Conservation (phyloP, 2,329 filamentous ascomycete genomes). For the Paecilomyces niveus region DNA sequence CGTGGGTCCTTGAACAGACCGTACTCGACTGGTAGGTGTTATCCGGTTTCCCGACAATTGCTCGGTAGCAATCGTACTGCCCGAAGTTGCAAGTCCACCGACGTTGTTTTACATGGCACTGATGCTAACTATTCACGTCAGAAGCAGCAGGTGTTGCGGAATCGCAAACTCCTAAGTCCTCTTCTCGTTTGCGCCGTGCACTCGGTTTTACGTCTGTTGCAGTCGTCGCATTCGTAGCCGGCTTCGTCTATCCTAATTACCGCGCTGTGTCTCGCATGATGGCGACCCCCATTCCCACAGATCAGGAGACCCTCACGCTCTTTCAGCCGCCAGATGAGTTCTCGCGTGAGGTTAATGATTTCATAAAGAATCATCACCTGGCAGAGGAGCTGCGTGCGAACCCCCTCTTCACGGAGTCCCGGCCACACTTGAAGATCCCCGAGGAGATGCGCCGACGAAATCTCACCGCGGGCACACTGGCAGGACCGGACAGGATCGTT, state of each 20-base stretch:
- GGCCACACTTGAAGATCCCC: conserved; percentile 84
- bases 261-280: conserved; percentile 24
- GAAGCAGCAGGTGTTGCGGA: background rate
- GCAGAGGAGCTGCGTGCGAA: conserved; percentile 60
- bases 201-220: conserved; percentile 31
- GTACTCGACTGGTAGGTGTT: conserved; percentile 2
- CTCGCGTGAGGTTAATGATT: conserved; percentile 57
- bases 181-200: conserved; percentile 26
- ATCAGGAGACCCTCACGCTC: conserved; percentile 65
- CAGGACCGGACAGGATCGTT: conserved; percentile 66
- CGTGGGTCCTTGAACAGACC: background rate
- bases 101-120: background rate
- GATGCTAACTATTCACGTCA: background rate
- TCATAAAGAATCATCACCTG: conserved; percentile 71
- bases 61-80: background rate
- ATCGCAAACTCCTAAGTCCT: conserved; percentile 10
- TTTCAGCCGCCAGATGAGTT: conserved; percentile 53
- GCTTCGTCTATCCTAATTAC: conserved; percentile 19
- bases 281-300: conserved; percentile 45
- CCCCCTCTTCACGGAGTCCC: conserved; percentile 62
- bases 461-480: conserved; percentile 72
- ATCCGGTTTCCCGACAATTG: background rate
- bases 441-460: conserved; percentile 61
- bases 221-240: conserved; percentile 24
- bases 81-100: background rate